Percentiles rank a stretch among this genome's conserved stretches.
Evolutionary conservation across 306 rosid genomes (phyloP).

Genomic region (Mucuna pruriens): DNA sequence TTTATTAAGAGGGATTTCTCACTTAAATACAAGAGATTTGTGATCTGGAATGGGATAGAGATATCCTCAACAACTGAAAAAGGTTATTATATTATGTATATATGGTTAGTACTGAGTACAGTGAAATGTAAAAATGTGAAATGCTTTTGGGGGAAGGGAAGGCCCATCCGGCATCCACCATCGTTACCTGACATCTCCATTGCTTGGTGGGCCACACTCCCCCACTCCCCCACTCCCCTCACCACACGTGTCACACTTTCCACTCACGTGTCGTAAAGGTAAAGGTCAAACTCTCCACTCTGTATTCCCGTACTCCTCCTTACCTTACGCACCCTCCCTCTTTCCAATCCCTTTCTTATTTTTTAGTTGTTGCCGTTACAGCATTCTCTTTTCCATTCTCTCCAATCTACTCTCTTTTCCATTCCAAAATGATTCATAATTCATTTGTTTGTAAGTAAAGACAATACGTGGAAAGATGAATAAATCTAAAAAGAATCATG

Average conservation of each 20-base stretch:
- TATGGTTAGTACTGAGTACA: too few species aligned
- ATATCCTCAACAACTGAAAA: too few species aligned
- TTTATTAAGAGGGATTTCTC: too few species aligned
- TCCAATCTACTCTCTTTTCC: background rate
- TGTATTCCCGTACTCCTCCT: slow-evolving; percentile 33
- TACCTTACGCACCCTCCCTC: background rate
- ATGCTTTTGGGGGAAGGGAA: background rate
- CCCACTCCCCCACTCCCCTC: slow-evolving; percentile 11
- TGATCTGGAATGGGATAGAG: too few species aligned
- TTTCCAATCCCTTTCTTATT: too few species aligned
- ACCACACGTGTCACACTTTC: slow-evolving; percentile 38
- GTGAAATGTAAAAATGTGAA: background rate
- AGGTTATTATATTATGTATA: too few species aligned
- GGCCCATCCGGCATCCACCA: background rate
- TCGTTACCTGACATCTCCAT: background rate
- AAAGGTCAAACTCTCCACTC: slow-evolving; percentile 24
- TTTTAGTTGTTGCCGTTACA: background rate
- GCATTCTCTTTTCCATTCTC: too few species aligned
- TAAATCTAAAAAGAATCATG: too few species aligned
- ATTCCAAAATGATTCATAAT: background rate
- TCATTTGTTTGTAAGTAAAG: too few species aligned
- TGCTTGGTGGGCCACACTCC: slow-evolving; percentile 27
- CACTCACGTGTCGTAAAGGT: slow-evolving; percentile 26
- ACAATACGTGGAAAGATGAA: too few species aligned
- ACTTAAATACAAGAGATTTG: too few species aligned